Evolutionary conservation across 2,329 filamentous ascomycete genomes (phyloP).

Genomic region (Mariannaea elegans): DNA sequence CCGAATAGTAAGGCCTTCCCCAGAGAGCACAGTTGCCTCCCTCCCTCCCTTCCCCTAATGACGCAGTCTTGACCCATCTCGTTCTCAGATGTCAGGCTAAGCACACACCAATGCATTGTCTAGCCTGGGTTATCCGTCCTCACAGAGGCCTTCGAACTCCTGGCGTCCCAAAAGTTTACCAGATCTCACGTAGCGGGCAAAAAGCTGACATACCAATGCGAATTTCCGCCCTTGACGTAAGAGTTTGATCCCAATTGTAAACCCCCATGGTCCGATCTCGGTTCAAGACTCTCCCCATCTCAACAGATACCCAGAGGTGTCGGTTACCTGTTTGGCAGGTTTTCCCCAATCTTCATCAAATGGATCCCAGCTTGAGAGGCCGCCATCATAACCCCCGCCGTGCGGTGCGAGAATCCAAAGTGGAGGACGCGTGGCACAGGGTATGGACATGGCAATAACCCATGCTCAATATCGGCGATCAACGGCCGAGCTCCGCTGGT

Average conservation of each 20-base stretch:
- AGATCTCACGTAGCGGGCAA: neutral
- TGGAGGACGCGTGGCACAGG: conserved; percentile 1
- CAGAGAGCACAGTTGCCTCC: no score
- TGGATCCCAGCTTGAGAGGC: neutral
- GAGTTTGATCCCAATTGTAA: neutral
- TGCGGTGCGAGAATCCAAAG: neutral
- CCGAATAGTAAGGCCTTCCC: no score
- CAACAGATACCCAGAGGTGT: neutral
- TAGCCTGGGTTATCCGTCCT: neutral
- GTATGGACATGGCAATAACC: neutral
- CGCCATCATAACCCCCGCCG: neutral
- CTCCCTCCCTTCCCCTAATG: neutral
- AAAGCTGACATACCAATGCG: neutral
- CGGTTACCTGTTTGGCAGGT: neutral
- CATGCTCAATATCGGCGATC: neutral
- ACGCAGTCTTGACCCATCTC: neutral
- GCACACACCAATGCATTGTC: neutral
- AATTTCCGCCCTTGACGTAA: neutral
- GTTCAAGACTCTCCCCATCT: neutral
- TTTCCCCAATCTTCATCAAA: neutral
- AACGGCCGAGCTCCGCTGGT: neutral
- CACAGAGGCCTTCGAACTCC: conserved; percentile 1
- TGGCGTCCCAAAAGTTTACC: conserved; percentile 1
- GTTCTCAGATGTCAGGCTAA: neutral
- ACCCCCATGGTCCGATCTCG: neutral